Evolutionary conservation across 2,329 filamentous ascomycete genomes (phyloP).

Genomic region (Fusarium concolor): DNA sequence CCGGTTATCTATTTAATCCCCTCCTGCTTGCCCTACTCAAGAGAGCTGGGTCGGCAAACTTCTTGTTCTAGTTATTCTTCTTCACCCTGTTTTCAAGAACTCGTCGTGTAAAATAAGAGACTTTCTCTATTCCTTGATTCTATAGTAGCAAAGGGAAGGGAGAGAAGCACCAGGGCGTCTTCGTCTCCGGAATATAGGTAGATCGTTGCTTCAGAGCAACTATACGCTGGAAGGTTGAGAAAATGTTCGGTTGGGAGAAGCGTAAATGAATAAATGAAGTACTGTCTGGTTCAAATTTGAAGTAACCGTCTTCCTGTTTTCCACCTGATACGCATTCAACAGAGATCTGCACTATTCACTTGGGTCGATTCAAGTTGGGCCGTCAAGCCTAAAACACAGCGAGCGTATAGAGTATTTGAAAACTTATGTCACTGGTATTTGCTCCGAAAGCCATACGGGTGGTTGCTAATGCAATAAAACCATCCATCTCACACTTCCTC

Average conservation of each 20-base stretch:
- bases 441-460: not conserved
- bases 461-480: not conserved
- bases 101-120: conserved; percentile 41
- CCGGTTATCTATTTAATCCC: conserved; percentile 3
- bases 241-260: conserved; percentile 33
- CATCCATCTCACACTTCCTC: not conserved
- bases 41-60: conserved; percentile 13
- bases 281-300: conserved; percentile 27
- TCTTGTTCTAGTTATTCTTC: conserved; percentile 37
- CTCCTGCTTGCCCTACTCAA: conserved; percentile 22
- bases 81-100: conserved; percentile 35
- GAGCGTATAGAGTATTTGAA: not conserved
- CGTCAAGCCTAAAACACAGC: too few species aligned
- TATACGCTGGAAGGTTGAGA: conserved; percentile 16
- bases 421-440: not conserved
- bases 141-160: conserved; percentile 5
- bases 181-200: conserved; percentile 24
- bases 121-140: conserved; percentile 26
- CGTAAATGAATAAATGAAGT: conserved; percentile 48
- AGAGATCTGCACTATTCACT: not conserved
- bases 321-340: not conserved
- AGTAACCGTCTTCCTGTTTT: not conserved
- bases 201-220: conserved; percentile 24
- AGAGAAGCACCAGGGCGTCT: conserved; percentile 17
- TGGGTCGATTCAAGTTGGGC: not conserved